Base-by-base conservation (phyloP, 2,329 filamentous ascomycete genomes). In the Trichoderma koningii region DNA sequence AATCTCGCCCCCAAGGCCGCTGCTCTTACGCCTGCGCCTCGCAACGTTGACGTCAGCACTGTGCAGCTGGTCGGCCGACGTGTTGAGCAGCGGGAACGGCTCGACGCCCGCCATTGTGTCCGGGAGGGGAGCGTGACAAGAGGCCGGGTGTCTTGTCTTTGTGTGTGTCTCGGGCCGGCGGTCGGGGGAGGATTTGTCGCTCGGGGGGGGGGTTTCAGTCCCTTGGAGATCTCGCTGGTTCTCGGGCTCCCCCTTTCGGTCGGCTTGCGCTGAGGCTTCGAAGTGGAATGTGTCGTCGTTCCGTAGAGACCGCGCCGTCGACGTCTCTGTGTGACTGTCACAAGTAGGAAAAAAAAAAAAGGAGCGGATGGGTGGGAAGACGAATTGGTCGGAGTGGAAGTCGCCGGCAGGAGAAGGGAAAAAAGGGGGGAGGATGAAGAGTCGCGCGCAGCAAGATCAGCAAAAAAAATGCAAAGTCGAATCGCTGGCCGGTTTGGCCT, bases 31-130 rank as follows among this genome's bases (percentile, higher is more conserved):
- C 69, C 83, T 79, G 64, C 83, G 80, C 69, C 81, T 81, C 52
- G 78, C 72, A 55, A 72, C 71, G 66, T 74, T 76, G 69, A 71
- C 73, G 66, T 77, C 74, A 66, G 76, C 72, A 51, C 78, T 76
- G 71, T 79, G 78, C 69, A 82, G 73, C 71, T 83, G 81, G 68
- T 85, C 81, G 67, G 79, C 79, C 57, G 81, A 78, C 56, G 80
- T 79, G 74, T 80, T 83, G 69, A 87, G 79, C 45, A 82, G 76
- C 63, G 84, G 84, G 67, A 87, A 87, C 21, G 84, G 84, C 74
- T 87, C 84, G 67, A 79, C 74, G 64, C 73, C 75, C 47, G 81
- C 75, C 81, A 83, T 83, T 55, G 53, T 61, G 55, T 10, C n/a
- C 14, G 17, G 26, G 21, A 26, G 14, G 42, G 47, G 34, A 7